These are phyloP conservation scores for Phaeosphaeriaceae sp. DNA, from an alignment of 2,329 filamentous ascomycete species.

Conservation along the genomic window DNA sequence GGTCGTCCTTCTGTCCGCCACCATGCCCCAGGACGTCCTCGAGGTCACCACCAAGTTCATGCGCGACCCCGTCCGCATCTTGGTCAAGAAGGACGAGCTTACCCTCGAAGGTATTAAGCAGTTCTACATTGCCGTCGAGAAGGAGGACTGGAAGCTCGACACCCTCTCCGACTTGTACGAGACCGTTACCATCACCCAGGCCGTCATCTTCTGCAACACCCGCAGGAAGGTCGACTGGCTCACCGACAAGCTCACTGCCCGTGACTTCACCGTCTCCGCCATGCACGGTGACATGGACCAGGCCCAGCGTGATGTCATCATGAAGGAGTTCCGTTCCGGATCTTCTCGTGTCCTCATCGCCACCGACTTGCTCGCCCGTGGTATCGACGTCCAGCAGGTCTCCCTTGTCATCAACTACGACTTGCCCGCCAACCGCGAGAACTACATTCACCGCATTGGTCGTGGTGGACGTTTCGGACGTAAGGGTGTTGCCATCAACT, in stretches of 20 bases:
- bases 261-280: slow-evolving; percentile 98
- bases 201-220: slow-evolving; percentile 99
- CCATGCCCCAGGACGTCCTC: slow-evolving; percentile 98
- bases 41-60: slow-evolving; percentile 99
- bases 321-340: slow-evolving; percentile 99
- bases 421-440: slow-evolving; percentile 97
- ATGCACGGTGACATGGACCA: slow-evolving; percentile 99
- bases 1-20: slow-evolving; percentile 96
- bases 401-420: slow-evolving; percentile 99
- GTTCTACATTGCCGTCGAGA: slow-evolving; percentile 99
- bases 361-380: slow-evolving; percentile 96
- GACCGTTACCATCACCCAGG: slow-evolving; percentile 98
- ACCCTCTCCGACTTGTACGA: slow-evolving; percentile 99
- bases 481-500: slow-evolving; percentile 99
- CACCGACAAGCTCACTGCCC: slow-evolving; percentile 96
- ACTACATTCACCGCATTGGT: slow-evolving; percentile 99
- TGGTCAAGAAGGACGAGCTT: slow-evolving; percentile 99
- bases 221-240: slow-evolving; percentile 99
- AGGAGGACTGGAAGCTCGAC: slow-evolving; percentile 99
- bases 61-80: slow-evolving; percentile 97
- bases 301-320: slow-evolving; percentile 96
- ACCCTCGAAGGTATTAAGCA: slow-evolving; percentile 99
- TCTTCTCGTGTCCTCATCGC: slow-evolving; percentile 98
- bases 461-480: slow-evolving; percentile 99
- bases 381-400: slow-evolving; percentile 99